Conservation (phyloP, 352 stramenopile species). For the Globisporangium paroecandrum region DNA sequence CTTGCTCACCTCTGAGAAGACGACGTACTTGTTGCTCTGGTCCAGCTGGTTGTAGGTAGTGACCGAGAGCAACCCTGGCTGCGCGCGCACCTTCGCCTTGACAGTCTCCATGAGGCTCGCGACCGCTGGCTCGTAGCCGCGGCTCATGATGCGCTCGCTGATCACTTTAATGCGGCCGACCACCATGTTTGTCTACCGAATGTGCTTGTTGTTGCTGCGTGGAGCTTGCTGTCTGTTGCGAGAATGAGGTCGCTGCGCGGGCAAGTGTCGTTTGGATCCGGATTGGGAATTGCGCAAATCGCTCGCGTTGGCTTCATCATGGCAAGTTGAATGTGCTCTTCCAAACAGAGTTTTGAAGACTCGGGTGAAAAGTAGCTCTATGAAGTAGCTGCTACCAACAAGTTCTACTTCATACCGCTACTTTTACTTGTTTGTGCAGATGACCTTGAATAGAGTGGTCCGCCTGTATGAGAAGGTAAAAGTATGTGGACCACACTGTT, state of each 20-base stretch:
- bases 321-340: conserved; percentile 11
- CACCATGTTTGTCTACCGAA: conserved; percentile 20
- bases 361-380: neutral
- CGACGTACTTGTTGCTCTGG: conserved; percentile 84
- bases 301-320: conserved; percentile 18
- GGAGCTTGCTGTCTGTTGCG: neutral
- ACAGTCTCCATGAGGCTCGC: conserved; percentile 84
- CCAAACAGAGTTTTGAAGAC: conserved; percentile 2
- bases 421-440: neutral
- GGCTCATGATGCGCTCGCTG: conserved; percentile 86
- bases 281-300: conserved; percentile 7
- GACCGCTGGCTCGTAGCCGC: conserved; percentile 81
- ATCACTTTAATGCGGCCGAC: conserved; percentile 63
- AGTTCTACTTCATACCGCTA: neutral
- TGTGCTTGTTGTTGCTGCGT: neutral
- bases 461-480: neutral
- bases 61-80: conserved; percentile 73
- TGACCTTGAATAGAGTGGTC: neutral
- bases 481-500: neutral
- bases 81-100: conserved; percentile 72
- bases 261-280: conserved; percentile 7
- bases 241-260: neutral
- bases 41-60: conserved; percentile 76
- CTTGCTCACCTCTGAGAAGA: conserved; percentile 74
- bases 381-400: neutral